Base-by-base conservation (phyloP, 2,329 filamentous ascomycete species). In the Ceratocystis lukuohia region DNA sequence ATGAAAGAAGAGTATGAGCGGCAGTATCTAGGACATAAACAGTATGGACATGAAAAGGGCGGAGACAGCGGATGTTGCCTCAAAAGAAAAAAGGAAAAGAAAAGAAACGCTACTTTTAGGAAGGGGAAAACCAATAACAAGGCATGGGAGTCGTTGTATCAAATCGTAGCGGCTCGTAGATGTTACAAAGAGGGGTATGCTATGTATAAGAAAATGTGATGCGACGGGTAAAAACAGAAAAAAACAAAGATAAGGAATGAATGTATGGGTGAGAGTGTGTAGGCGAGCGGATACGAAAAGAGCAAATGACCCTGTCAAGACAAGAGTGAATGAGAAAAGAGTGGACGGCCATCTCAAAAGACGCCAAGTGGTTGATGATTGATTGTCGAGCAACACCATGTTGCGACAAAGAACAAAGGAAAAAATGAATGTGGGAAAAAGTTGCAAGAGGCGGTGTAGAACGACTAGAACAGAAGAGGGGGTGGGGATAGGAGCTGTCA, bases 261-360 rank as follows among this genome's bases (percentile, higher is more conserved):
- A 53, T 48, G 56, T 48, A 22, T 45, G 20, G 22, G 20, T 25
- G 44, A n/a, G 50, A n/a, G 56, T 44, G 53, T 53, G 66, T 62
- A 41, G 33, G 28, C 33, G 22, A 17, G 41, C 17, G 25, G 53
- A 46, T 7, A 17, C 41, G 22, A 46, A 66, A 56, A 37, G 28
- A 20, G 30, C 22, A 33, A 20, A 33, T 44, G 64, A 61, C 62
- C 48, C 30, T 53, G 22, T 53, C 12, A 15, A 5, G 48, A 50
- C 12, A 28, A 59, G 37, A 25, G 30, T 25, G 20, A 25, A 45
- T 10, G 10, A 41, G 5, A 61, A 67, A 56, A 56, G 62, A 67
- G 61, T 56, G 66, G 66, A 65, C 48, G 62, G 44, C 7, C 62
- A 57, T 65, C 66, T 67, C 20, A 67, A 37, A 65, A 67, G 66